phyloP scores from a whole-genome alignment of 2,329 filamentous ascomycete genomes.

The Fusarium vanettenii region DNA sequence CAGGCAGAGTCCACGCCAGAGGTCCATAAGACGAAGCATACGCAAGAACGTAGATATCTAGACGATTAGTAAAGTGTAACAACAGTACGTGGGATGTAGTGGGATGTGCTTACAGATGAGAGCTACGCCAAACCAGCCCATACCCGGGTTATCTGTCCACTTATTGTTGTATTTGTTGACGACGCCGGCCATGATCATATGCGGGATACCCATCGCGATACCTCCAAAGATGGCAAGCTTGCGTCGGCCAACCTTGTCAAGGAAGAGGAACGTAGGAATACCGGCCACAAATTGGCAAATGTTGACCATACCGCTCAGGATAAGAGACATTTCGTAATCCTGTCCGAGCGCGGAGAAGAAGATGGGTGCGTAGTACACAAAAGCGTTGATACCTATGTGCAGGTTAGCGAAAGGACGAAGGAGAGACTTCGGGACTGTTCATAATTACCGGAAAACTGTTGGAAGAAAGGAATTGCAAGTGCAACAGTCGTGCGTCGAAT shows the following conservation, averaged over 20 bases:
- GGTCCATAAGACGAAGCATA: constrained; percentile 51
- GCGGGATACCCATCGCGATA: constrained; percentile 30
- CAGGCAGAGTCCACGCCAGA: constrained; percentile 56
- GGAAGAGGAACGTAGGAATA: constrained; percentile 41
- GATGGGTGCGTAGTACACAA: constrained; percentile 43
- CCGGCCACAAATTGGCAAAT: constrained; percentile 48
- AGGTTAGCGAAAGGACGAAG: constrained; percentile 10
- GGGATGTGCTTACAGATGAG: background rate
- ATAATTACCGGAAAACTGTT: constrained; percentile 35
- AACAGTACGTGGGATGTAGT: background rate
- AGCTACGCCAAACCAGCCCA: background rate
- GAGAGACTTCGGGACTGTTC: background rate
- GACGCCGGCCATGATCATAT: constrained; percentile 30
- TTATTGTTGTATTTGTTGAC: constrained; percentile 58
- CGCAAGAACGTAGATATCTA: background rate
- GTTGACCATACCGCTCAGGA: constrained; percentile 50
- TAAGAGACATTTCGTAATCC: constrained; percentile 42
- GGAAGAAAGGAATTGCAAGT: constrained; percentile 37
- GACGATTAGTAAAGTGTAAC: background rate
- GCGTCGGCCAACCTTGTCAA: constrained; percentile 48
- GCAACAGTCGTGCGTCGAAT: constrained; percentile 20
- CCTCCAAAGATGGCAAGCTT: constrained; percentile 34
- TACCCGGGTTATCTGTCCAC: background rate
- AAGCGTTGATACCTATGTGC: constrained; percentile 10
- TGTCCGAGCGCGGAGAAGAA: constrained; percentile 45